Percentiles rank a stretch among this genome's conserved stretches.
Conservation (phyloP, 129 eudicot genomes). For the Saussurea involucrata region DNA sequence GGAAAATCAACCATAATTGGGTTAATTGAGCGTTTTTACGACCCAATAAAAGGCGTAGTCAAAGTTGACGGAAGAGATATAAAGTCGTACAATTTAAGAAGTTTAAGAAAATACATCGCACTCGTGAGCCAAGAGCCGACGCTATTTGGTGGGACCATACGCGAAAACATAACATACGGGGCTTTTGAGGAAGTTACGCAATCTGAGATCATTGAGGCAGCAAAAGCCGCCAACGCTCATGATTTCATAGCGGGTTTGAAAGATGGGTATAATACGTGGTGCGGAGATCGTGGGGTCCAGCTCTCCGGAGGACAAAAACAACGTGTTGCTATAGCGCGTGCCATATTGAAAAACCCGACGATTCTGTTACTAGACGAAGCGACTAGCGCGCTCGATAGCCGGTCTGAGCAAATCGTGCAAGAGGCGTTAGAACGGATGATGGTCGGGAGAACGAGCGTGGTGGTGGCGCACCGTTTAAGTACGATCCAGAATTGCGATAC, state of each 20-base stretch:
- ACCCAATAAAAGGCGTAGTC: slow-evolving; percentile 48
- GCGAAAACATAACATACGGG: slow-evolving; percentile 52
- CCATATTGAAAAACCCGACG: slow-evolving; percentile 46
- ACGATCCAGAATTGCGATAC: slow-evolving; percentile 54
- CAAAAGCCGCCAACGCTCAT: slow-evolving; percentile 61
- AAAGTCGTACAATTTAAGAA: slow-evolving; percentile 43
- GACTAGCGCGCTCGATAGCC: slow-evolving; percentile 67
- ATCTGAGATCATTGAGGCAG: slow-evolving; percentile 49
- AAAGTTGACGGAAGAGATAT: slow-evolving; percentile 57
- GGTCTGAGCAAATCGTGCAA: slow-evolving; percentile 62
- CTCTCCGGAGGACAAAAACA: slow-evolving; percentile 58
- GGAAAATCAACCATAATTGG: slow-evolving; percentile 67
- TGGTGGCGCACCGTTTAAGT: slow-evolving; percentile 67
- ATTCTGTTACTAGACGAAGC: slow-evolving; percentile 55
- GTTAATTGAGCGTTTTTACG: slow-evolving; percentile 54
- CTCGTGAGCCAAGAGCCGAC: slow-evolving; percentile 75
- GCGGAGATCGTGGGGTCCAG: slow-evolving; percentile 58
- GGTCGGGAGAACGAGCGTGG: slow-evolving; percentile 59
- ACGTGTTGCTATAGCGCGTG: slow-evolving; percentile 53
- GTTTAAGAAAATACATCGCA: slow-evolving; percentile 56
- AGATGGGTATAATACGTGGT: slow-evolving; percentile 55
- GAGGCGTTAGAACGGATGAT: slow-evolving; percentile 58
- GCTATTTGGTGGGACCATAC: slow-evolving; percentile 50
- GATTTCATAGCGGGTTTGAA: slow-evolving; percentile 51
- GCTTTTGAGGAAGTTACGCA: slow-evolving; percentile 31